These are phyloP conservation scores for Clitopilus hobsonii DNA, from an alignment of 768 basidiomycete genomes.

Conservation along the genomic window DNA sequence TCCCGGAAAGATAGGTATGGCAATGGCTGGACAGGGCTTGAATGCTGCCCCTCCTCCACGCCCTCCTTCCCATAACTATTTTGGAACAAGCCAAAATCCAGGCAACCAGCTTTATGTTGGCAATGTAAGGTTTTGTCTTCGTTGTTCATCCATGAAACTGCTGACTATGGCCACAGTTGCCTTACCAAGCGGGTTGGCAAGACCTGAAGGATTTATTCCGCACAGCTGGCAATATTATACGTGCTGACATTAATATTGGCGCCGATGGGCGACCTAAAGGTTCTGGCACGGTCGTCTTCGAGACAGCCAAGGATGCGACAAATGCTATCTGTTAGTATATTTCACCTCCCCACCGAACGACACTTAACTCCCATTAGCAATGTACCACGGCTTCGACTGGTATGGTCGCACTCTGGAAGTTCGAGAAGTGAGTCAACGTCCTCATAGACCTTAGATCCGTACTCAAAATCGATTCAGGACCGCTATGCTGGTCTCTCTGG, in stretches of 20 bases:
- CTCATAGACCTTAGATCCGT: too few species aligned
- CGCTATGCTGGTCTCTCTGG: slow-evolving; percentile 86
- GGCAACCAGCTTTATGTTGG: slow-evolving; percentile 92
- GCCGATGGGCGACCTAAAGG: slow-evolving; percentile 93
- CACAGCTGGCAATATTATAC: slow-evolving; percentile 89
- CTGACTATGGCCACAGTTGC: slow-evolving; percentile 51
- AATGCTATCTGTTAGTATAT: slow-evolving; percentile 81
- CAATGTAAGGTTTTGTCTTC: slow-evolving; percentile 52
- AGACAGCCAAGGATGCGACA: slow-evolving; percentile 84
- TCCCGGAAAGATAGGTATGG: slow-evolving; percentile 93
- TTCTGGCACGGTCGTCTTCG: slow-evolving; percentile 96
- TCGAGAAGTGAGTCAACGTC: slow-evolving; percentile 64
- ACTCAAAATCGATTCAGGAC: too few species aligned
- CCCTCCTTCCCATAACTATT: slow-evolving; percentile 76
- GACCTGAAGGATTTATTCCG: slow-evolving; percentile 97
- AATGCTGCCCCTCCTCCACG: slow-evolving; percentile 78
- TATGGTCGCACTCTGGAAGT: slow-evolving; percentile 95
- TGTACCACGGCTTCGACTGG: slow-evolving; percentile 98
- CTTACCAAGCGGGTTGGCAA: slow-evolving; percentile 98
- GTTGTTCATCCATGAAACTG: background rate
- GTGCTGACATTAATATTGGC: slow-evolving; percentile 93
- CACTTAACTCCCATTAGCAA: slow-evolving; percentile 43
- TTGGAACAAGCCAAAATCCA: slow-evolving; percentile 57
- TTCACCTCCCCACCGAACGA: background rate
- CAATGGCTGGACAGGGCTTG: slow-evolving; percentile 89